These are phyloP conservation scores for Rugosomyces carneus DNA, from an alignment of 1,284 basidiomycete species.

Conservation along the genomic window DNA sequence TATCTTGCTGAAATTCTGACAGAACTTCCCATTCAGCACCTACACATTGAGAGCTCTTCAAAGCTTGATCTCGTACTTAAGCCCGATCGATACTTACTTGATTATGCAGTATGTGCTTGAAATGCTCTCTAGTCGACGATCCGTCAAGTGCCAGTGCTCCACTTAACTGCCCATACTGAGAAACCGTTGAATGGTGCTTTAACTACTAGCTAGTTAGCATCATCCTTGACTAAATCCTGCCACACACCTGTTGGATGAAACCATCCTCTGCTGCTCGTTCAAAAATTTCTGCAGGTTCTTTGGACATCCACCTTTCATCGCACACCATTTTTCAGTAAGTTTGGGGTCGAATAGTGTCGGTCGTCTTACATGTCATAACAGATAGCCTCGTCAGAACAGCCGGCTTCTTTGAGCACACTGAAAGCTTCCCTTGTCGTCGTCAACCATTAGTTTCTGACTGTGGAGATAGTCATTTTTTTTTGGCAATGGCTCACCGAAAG, in stretches of 20 bases:
- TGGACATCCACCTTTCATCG: conserved; percentile 59
- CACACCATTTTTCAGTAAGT: conserved; percentile 1
- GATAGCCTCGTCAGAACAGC: conserved; percentile 61
- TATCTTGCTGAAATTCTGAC: conserved; percentile 47
- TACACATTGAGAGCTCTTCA: conserved; percentile 17
- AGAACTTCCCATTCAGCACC: conserved; percentile 59
- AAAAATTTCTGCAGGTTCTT: conserved; percentile 67
- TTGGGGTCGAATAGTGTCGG: neutral
- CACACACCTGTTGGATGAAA: conserved; percentile 46
- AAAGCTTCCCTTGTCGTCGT: conserved; percentile 44
- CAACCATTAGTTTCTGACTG: neutral
- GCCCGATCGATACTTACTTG: conserved; percentile 30
- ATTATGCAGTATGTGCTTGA: conserved; percentile 53
- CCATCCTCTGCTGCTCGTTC: conserved; percentile 63
- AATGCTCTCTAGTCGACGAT: conserved; percentile 40
- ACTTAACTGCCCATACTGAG: conserved; percentile 57
- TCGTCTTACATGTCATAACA: conserved; percentile 56
- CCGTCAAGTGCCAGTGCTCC: conserved; percentile 55
- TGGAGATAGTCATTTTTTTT: too few species aligned
- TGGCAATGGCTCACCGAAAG: conserved; percentile 49
- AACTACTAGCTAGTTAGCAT: conserved; percentile 29
- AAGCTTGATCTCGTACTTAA: neutral
- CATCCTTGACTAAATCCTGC: neutral
- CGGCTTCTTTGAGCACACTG: conserved; percentile 55
- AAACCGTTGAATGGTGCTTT: conserved; percentile 56